These are phyloP conservation scores for Grosmannia huntii DNA, from an alignment of 2,329 filamentous ascomycete species.

Conservation along the genomic window DNA sequence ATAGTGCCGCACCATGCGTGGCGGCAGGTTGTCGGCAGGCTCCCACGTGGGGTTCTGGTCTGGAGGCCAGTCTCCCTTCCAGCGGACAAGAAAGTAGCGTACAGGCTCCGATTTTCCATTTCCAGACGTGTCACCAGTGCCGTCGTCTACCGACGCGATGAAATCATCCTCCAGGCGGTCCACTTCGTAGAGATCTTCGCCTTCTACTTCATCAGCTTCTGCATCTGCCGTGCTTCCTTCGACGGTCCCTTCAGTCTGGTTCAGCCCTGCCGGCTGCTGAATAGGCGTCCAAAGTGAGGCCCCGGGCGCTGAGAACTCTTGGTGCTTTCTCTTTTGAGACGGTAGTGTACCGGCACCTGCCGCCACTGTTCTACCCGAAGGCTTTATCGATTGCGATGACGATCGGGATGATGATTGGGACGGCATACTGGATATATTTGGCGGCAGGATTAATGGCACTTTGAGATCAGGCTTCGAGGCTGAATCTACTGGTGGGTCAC, in stretches of 20 bases:
- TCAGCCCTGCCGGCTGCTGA: too few species aligned
- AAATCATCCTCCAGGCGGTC: conserved; percentile 20
- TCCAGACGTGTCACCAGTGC: conserved; percentile 10
- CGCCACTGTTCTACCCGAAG: too few species aligned
- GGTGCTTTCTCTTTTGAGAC: background rate
- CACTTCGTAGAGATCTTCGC: conserved; percentile 12
- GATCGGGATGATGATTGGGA: background rate
- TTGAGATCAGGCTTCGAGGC: background rate
- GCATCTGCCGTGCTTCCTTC: background rate
- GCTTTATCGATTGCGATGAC: too few species aligned
- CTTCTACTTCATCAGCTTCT: conserved; percentile 1
- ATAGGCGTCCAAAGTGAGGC: too few species aligned
- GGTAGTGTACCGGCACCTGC: background rate
- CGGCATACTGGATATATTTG: background rate
- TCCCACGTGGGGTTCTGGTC: conserved; percentile 48
- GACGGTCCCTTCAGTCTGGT: background rate
- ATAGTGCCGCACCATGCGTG: conserved; percentile 27
- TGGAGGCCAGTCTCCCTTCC: conserved; percentile 43
- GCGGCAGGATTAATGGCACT: background rate
- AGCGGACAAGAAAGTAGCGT: conserved; percentile 39
- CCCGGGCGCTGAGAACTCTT: background rate
- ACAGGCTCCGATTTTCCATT: conserved; percentile 10
- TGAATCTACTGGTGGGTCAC: background rate
- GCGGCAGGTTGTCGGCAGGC: conserved; percentile 36
- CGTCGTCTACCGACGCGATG: conserved; percentile 22